Evolutionary conservation across 345 rosid genomes (phyloP), one percentile per base, ranked within the genome.

Genomic region (Diplotaxis tenuifolia): DNA sequence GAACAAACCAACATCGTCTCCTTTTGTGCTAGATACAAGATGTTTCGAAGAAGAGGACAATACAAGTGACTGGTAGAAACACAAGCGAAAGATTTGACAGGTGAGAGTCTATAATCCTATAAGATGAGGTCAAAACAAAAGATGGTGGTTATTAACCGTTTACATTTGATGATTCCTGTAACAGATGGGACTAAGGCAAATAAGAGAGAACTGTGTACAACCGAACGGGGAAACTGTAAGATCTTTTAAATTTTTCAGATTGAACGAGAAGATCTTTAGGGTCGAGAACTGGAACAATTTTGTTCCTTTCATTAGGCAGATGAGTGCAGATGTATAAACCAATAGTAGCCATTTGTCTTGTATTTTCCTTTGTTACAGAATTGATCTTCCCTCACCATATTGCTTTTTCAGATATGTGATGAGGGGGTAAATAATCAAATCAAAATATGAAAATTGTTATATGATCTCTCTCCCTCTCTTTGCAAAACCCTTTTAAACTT

Each of bases 241-340:
- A 71, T 87, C 91, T 7, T 83, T 85, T 78, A 82, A 86, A 47
- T 85, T 76, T 83, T 87, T 84, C 82, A 81, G 89, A 84, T 79
- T 84, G 87, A 85, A 70, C 68, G 86, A 80, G 50, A 84, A 79
- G 68, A 79, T 87, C 60, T 87, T 87, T 72, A 75, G 83, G 69
- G 85, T 74, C 5, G 89, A 85, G 81, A 85, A 87, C 77, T 81
- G 87, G 89, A 85, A 85, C 82, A 85, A 85, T 78, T 85, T 85
- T 81, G 87, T 87, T 47, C 89, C 87, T 31, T 87, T 87, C 59
- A 79, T 85, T 70, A 84, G 86, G 77, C 79, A 84, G 83, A 84
- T 87, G 87, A 80, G 79, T 81, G 70, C 80, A 62, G 83, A 87
- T 70, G 74, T 76, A 79, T 84, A 80, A 76, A 62, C 9, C 65